phyloP scores from a whole-genome alignment of 768 basidiomycete genomes.

The Phaeolepiota aurea region DNA sequence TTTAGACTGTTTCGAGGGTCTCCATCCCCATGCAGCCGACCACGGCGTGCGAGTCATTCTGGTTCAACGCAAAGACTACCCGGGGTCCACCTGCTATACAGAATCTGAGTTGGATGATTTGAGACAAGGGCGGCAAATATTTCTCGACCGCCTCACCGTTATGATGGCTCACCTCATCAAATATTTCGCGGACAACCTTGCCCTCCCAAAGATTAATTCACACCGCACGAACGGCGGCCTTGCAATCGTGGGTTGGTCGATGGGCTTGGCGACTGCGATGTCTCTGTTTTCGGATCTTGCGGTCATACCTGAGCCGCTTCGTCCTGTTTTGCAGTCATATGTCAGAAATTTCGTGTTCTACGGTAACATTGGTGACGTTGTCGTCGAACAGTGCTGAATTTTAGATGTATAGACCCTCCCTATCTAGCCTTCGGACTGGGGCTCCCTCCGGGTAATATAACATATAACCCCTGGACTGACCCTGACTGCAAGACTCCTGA shows the following conservation, averaged over 20 bases:
- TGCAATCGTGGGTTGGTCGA: conserved; percentile 30
- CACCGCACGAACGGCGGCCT: conserved; percentile 24
- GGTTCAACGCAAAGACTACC: conserved; percentile 24
- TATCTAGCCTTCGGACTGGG: conserved; percentile 17
- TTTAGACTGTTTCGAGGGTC: conserved; percentile 10
- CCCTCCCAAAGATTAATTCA: conserved; percentile 15
- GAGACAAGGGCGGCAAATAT: background rate
- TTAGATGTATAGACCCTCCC: conserved; percentile 20
- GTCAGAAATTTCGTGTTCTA: conserved; percentile 21
- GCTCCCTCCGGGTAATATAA: conserved; percentile 10
- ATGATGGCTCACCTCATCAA: conserved; percentile 19
- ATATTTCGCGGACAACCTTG: conserved; percentile 16
- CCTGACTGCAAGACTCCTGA: conserved; percentile 13
- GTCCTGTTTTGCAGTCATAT: conserved; percentile 18
- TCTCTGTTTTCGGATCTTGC: conserved; percentile 18
- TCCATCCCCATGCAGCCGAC: conserved; percentile 13
- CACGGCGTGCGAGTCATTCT: conserved; percentile 19
- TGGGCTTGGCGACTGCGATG: conserved; percentile 20
- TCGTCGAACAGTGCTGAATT: background rate
- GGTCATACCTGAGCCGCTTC: conserved; percentile 12
- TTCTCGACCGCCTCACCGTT: conserved; percentile 13
- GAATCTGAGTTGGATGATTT: conserved; percentile 23
- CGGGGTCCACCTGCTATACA: conserved; percentile 22
- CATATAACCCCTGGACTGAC: conserved; percentile 15
- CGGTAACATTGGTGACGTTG: conserved; percentile 13